Evolutionary conservation across 2,329 filamentous ascomycete genomes (phyloP), one percentile per base, ranked within the genome.

Genomic region (Aspergillus quadrilineatus): DNA sequence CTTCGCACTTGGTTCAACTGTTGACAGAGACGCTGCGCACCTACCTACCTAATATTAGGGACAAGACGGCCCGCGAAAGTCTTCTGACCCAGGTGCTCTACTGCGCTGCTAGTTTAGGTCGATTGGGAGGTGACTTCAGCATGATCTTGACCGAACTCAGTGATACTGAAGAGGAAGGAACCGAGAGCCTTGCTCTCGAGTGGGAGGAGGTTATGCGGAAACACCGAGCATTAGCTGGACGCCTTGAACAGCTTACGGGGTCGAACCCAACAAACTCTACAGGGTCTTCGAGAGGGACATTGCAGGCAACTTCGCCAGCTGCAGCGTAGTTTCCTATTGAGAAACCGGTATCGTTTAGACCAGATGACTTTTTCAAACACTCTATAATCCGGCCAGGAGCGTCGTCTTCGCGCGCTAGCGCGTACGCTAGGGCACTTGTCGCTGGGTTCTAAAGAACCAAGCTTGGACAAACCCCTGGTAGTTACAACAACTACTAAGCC

Each of bases 71-170:
- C 0, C 80, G 92, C 32, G 93, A 97, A 69, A 96, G 91, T 68
- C 81, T 97, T 53, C 77, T 97, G 37, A 97, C 92, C 0, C 93
- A 97, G 71, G 89, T 97, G 0, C 77, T 97, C 7, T 97, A 97
- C 74, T 96, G 92, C 66, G 92, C 93, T 0, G 90, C 91, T 45
- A 97, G 92, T 74, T 77, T 99, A 48, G 93, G 93, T 0, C 83
- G 94, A 46, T 77, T 97, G 0, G 94, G 94, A 2, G 92, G 90
- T 1, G 94, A 99, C 72, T 99, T 99, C 74, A 89, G 92, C 55
- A 84, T 96, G 78, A 84, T 97, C 62, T 81, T 97, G 56, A 90
- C 92, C 0, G 67, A 85, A 37, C 66, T 87, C 8, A 79, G 78
- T 34, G 67, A 64, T 22, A 57, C 60, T 1, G 71, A 72, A 63